Base-by-base conservation (phyloP, 2,329 filamentous ascomycete genomes). In the Fusarium transvaalense region DNA sequence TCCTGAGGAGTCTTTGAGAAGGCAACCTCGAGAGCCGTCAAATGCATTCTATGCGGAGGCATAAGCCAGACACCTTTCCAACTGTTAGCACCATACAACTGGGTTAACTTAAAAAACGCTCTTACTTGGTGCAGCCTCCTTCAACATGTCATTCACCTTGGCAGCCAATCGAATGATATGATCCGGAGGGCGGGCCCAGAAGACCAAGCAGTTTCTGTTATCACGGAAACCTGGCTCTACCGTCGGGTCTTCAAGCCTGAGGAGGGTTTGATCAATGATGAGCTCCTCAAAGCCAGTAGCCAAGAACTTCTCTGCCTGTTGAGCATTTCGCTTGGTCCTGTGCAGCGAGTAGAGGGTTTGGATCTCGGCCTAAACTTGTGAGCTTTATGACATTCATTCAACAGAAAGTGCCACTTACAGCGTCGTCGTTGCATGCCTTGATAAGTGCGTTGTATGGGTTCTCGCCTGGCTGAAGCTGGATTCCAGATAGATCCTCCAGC, bases 11-110 rank as follows among this genome's bases (percentile, higher is more conserved):
- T 93, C 51, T 89, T 89, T 25, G 91, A 94, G 77, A 96, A 93
- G n/a, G 91, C 88, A 29, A 97, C 82, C 78, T 98, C 95, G 4
- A 97, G 84, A 1, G 89, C 87, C 0, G 95, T 98, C 80, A 97
- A 88, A 79, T 98, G 95, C 75, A 97, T 89, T 62, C 87, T 86
- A 55, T 91, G 83, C 12, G 84, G 79, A 1, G 94, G 93, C 91
- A 97, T 97, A 42, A 95, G 84, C 95, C 95, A 98, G 27, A 97
- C 81, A 68, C 85, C 92, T 94, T 69, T 41, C 10, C 14, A 14
- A 43, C 14, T 12, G 19, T 57, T n/a, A 42, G 45, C 12, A 43
- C 42, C 15, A 6, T 6, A 6, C 17, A 7, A 8, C 17, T 12
- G 2, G 21, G 15, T 42, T 14, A 1, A 12, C 13, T 25, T 27